phyloP scores from a whole-genome alignment of 2,329 filamentous ascomycete genomes.

The Colletotrichum lini region DNA sequence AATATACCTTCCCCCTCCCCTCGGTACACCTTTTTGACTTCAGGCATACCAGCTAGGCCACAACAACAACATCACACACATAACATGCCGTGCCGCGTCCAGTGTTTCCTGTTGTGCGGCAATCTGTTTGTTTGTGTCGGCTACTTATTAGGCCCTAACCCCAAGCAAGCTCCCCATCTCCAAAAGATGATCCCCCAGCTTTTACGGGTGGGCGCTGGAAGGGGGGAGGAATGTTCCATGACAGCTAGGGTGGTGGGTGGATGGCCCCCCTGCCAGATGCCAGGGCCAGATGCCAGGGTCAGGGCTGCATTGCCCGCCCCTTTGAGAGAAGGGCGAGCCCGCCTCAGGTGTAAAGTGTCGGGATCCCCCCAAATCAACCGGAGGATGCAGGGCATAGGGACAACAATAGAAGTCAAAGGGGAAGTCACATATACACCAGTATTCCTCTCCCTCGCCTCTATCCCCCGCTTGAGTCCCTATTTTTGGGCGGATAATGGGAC shows the following conservation, averaged over 20 bases:
- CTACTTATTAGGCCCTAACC: constrained; percentile 8
- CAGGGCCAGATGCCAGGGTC: constrained; percentile 28
- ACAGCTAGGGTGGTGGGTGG: constrained; percentile 16
- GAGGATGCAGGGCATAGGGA: constrained; percentile 11
- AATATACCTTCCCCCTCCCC: background rate
- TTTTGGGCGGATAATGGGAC: constrained; percentile 10
- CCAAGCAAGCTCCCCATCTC: constrained; percentile 32
- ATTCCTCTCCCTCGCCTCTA: background rate
- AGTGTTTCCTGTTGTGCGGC: constrained; percentile 14
- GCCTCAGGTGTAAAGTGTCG: background rate
- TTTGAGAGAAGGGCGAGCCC: constrained; percentile 29
- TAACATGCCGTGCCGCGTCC: constrained; percentile 15
- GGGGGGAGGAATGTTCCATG: constrained; percentile 42
- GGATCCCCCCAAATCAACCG: constrained; percentile 4
- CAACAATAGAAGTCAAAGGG: constrained; percentile 15
- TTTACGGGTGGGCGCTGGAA: constrained; percentile 32
- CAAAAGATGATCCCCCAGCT: constrained; percentile 32
- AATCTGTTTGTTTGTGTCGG: constrained; percentile 15
- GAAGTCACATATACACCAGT: background rate
- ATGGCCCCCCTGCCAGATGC: constrained; percentile 1
- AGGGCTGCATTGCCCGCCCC: constrained; percentile 26
- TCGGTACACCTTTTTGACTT: constrained; percentile 1
- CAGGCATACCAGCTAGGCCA: constrained; percentile 7
- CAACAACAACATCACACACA: background rate
- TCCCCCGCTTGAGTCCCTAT: background rate